Base-by-base conservation (phyloP, 208 protist genomes). In the Acanthamoeba culbertsoni region DNA sequence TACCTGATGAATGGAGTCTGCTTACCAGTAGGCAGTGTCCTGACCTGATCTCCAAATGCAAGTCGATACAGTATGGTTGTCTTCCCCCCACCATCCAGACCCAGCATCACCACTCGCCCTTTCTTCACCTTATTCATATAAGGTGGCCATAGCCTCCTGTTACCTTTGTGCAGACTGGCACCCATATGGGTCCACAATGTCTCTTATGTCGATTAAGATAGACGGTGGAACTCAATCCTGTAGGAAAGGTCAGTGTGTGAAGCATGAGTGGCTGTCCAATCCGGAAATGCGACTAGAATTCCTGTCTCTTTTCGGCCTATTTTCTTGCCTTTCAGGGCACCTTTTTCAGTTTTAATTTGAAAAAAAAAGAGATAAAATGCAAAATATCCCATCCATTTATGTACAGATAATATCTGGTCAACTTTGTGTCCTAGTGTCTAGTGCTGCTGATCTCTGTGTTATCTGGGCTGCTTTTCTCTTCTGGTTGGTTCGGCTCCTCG, bases 41-140 rank as follows among this genome's bases (percentile, higher is more conserved):
- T 93, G 20, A 93, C 88, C 2, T 28, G 16, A 42, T 93, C 88
- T 8, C 63, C 88, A 26, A 73, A 63, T 5, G 55, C 63, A 20
- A 93, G 68, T 4, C 68, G 37, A 62, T 93, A 93, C 8, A 93
- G 68, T 5, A 93, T 90, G 53, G 82, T 90, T n/a, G 82, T 90
- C 55, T 90, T 90, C 16, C 82, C 82, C 31, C 82, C 46, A 40
- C 31, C 55, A 12, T 90, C 82, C 3, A 90, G 37, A 2, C 82
- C 82, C 0, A 90, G 51, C 82, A 90, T 90, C 1, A 90, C 82
- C 0, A 90, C 35, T 5, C 82, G 82, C 12, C 20, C 31, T 31
- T 62, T n/a, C 1, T 31, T 45, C 26, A 43, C 73, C 43, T 55
- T 37, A 3, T 53, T n/a, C 43, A 55, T 26, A 43, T 55, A 26